A percentile compares a stretch with the other conserved stretches of the same genome.
phyloP scores from a whole-genome alignment of 2,329 filamentous ascomycete species.

The Microsporum canis region DNA sequence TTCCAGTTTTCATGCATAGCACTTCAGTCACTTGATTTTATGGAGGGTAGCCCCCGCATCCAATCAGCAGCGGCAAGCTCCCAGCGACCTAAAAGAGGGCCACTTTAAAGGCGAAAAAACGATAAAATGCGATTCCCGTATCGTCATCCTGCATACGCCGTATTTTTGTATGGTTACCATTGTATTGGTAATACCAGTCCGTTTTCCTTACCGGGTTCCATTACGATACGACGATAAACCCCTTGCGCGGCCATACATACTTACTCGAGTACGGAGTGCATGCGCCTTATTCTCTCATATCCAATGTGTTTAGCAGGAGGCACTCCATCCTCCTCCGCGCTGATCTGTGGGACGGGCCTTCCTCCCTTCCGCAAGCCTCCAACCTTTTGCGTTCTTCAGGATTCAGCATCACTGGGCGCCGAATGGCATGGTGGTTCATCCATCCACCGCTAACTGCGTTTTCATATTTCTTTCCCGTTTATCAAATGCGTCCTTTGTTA shows the following conservation, averaged over 20 bases:
- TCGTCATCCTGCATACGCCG: background rate
- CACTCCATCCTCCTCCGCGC: constrained; percentile 5
- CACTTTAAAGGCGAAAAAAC: background rate
- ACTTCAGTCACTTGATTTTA: constrained; percentile 50
- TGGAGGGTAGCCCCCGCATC: constrained; percentile 22
- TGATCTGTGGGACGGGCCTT: constrained; percentile 17
- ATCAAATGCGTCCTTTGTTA: background rate
- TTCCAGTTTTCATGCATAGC: constrained; percentile 41
- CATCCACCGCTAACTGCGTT: background rate
- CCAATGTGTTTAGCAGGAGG: background rate
- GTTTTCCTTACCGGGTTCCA: background rate
- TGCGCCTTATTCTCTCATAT: background rate
- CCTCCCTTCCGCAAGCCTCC: constrained; percentile 15
- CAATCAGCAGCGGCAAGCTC: constrained; percentile 12
- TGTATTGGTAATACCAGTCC: background rate
- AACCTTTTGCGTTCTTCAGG: constrained; percentile 9
- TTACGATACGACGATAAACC: background rate
- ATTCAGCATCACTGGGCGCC: constrained; percentile 2
- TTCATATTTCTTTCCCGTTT: background rate
- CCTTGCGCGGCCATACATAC: background rate
- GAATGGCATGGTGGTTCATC: background rate
- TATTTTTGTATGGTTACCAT: background rate
- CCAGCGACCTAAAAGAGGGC: background rate
- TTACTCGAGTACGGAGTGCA: background rate
- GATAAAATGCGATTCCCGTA: background rate